phyloP scores from a whole-genome alignment of 441 rosid species.

The Adansonia madagascariensis region DNA sequence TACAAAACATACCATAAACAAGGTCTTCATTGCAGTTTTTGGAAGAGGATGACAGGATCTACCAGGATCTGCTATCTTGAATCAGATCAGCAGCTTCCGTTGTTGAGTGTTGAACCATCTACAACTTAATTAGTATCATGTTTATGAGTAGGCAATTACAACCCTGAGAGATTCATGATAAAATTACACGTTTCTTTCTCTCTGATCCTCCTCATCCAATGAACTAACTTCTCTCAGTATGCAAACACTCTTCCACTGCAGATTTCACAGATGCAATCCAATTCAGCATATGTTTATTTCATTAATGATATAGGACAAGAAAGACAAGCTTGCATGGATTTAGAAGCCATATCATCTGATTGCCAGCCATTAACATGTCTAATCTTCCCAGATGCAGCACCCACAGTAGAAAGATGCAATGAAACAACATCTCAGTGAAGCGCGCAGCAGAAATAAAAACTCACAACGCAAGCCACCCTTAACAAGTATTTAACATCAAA shows the following conservation, averaged over 20 bases:
- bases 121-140: neutral
- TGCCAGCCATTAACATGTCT: neutral
- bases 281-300: neutral
- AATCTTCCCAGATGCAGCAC: neutral
- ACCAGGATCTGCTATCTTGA: neutral
- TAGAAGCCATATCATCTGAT: neutral
- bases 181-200: neutral
- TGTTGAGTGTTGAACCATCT: neutral
- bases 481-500: constrained; percentile 12
- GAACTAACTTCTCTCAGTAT: neutral
- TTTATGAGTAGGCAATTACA: neutral
- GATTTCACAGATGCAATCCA: neutral
- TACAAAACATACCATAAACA: neutral
- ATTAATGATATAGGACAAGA: neutral
- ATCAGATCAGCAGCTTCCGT: neutral
- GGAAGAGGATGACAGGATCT: neutral
- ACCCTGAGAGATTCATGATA: neutral
- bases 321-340: constrained; percentile 5
- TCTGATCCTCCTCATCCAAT: neutral
- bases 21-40: neutral
- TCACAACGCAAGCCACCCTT: neutral
- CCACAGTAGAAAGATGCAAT: neutral
- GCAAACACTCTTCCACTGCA: neutral
- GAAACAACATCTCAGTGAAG: constrained; percentile 11
- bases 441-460: neutral